These are phyloP conservation scores for Saururus chinensis DNA, from an alignment of 164 flowering plant genomes.

Conservation along the genomic window DNA sequence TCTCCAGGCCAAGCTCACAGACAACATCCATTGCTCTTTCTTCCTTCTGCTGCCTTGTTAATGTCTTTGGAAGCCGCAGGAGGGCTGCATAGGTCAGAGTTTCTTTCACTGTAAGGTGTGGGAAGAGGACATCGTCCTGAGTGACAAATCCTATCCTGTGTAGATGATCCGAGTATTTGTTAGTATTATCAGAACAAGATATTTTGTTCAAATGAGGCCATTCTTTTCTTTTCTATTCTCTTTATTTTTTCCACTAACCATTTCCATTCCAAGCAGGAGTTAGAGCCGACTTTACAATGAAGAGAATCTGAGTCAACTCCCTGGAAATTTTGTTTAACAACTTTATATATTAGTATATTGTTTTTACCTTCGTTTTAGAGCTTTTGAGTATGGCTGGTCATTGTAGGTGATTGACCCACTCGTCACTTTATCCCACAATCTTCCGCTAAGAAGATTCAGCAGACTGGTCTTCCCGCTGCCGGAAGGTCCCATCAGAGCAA, in stretches of 20 bases:
- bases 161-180: background rate
- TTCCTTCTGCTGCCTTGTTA: conserved; percentile 70
- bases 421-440: conserved; percentile 27
- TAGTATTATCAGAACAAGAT: background rate
- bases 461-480: conserved; percentile 94
- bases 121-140: conserved; percentile 90
- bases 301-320: too few relatives aligned
- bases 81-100: conserved; percentile 80
- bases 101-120: conserved; percentile 91
- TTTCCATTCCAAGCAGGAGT: too few relatives aligned
- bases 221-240: too few relatives aligned
- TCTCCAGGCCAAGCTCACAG: conserved; percentile 79
- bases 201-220: too few relatives aligned
- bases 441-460: conserved; percentile 71
- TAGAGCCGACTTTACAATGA: too few relatives aligned
- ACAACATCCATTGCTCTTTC: conserved; percentile 77
- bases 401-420: conserved; percentile 77
- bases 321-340: too few relatives aligned
- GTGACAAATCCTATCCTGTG: conserved; percentile 98
- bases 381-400: conserved; percentile 74
- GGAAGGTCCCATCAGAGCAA: conserved; percentile 96
- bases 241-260: too few relatives aligned
- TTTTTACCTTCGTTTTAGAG: conserved; percentile 70
- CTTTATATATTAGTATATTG: too few relatives aligned
- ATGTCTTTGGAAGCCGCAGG: conserved; percentile 57